These are phyloP conservation scores for Aspergillus sclerotioniger DNA, from an alignment of 495 filamentous ascomycete species.

Conservation along the genomic window DNA sequence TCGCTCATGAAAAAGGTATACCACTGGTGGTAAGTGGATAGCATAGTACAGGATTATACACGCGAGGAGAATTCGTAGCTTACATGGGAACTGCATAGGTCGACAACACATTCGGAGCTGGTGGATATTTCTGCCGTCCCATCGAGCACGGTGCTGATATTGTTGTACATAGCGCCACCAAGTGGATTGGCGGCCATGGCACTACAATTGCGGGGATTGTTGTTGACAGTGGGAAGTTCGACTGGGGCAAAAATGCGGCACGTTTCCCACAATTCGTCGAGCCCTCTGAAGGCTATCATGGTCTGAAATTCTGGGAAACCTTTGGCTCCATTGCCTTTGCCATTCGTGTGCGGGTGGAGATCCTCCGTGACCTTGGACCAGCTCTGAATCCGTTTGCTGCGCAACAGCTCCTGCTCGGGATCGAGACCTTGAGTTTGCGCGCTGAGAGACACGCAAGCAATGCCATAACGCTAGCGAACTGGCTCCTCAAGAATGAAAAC, in stretches of 20 bases:
- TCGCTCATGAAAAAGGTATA: slow-evolving; percentile 76
- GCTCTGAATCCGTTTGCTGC: slow-evolving; percentile 90
- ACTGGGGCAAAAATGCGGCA: slow-evolving; percentile 86
- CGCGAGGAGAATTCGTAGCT: background rate
- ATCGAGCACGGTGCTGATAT: slow-evolving; percentile 95
- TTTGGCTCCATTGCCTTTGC: slow-evolving; percentile 84
- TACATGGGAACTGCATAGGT: slow-evolving; percentile 48
- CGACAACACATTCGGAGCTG: slow-evolving; percentile 97
- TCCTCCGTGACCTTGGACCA: slow-evolving; percentile 83
- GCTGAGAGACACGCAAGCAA: slow-evolving; percentile 88
- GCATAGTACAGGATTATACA: background rate
- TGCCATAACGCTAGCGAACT: slow-evolving; percentile 74
- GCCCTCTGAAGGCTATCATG: slow-evolving; percentile 91
- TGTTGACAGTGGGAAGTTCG: slow-evolving; percentile 90
- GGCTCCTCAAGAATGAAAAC: slow-evolving; percentile 78
- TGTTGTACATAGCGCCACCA: slow-evolving; percentile 92
- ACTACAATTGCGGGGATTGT: slow-evolving; percentile 92
- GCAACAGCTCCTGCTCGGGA: slow-evolving; percentile 86
- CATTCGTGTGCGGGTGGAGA: slow-evolving; percentile 79
- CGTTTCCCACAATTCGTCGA: slow-evolving; percentile 94
- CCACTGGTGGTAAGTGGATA: slow-evolving; percentile 71
- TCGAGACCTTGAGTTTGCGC: slow-evolving; percentile 87
- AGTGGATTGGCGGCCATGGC: slow-evolving; percentile 98
- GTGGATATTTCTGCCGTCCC: slow-evolving; percentile 85
- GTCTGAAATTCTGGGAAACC: slow-evolving; percentile 95